Evolutionary conservation across 352 stramenopile genomes (phyloP), one percentile per base, ranked within the genome.

Genomic region (Pythium insidiosum): DNA sequence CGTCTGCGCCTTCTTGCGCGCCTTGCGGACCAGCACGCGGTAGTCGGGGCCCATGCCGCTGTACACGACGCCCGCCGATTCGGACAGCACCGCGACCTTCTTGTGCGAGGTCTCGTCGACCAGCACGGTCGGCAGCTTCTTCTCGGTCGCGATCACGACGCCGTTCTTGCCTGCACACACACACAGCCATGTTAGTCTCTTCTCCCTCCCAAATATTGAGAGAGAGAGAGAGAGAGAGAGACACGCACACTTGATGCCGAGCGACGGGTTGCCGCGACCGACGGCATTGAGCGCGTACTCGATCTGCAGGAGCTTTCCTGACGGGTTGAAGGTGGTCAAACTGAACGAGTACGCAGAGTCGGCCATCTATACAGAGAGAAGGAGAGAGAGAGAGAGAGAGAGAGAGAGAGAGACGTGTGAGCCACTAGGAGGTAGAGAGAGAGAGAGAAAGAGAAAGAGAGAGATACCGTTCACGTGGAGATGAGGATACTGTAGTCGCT

Each of bases 211-310:
- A n/a, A n/a, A n/a, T n/a, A n/a, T n/a, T n/a, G n/a, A n/a, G n/a
- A n/a, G n/a, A n/a, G n/a, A n/a, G n/a, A n/a, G 34, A 7, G 16
- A 10, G 19, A 16, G 23, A 5, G 15, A 38, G 21, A 20, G n/a
- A 21, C 31, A 80, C 70, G 29, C 68, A 91, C 78, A 89, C 43
- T 89, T 88, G 63, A 99, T 99, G 56, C 97, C 97, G 16, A 99
- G 68, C 33, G 95, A 97, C 19, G 95, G 98, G 51, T 98, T 96
- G 21, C 97, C 97, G 56, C 97, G 92, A 46, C 85, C 87, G n/a
- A 99, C 96, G 6, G 96, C 96, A 53, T 98, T 98, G 2, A 99
- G 78, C 22, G 97, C 97, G 58, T 99, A 99, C 71, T 99, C 96
- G 58, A 99, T 99, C 79, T 99, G 96, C 38, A 99, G 81, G 38